A percentile compares a stretch with the other conserved stretches of the same genome.
phyloP scores from a whole-genome alignment of 495 filamentous ascomycete genomes.

The Hypoxylon fragiforme region DNA sequence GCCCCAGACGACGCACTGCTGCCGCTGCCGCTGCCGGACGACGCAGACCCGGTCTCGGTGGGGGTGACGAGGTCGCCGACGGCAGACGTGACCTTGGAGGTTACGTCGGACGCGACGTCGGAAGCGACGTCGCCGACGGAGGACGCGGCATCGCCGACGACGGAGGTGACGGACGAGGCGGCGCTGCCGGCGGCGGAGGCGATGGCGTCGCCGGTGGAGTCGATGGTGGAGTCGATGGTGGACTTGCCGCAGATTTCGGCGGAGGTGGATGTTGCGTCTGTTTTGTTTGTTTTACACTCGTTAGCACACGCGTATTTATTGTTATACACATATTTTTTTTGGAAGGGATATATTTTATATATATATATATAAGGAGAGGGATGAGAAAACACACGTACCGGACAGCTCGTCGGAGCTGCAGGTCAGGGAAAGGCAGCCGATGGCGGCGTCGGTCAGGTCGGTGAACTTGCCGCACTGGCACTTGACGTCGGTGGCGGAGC shows the following conservation, averaged over 20 bases:
- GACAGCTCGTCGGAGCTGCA: constrained; percentile 29
- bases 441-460: constrained; percentile 12
- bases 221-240: constrained; percentile 1
- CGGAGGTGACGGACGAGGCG: constrained; percentile 9
- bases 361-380: background rate
- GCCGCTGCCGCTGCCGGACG: background rate
- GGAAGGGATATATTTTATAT: background rate
- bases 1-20: constrained; percentile 32
- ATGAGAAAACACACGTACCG: constrained; percentile 22
- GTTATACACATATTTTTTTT: too few species aligned
- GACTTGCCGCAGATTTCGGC: constrained; percentile 25
- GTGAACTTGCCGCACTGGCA: constrained; percentile 35
- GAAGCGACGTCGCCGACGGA: background rate
- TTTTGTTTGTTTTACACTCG: background rate
- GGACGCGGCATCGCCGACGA: background rate
- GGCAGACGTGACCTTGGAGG: background rate
- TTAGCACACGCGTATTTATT: too few species aligned
- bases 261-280: background rate
- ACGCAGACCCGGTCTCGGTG: too few species aligned
- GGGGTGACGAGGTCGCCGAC: background rate
- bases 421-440: constrained; percentile 22
- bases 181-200: constrained; percentile 20
- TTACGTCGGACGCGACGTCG: background rate
- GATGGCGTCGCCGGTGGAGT: constrained; percentile 6
- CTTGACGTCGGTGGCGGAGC: constrained; percentile 27